phyloP scores from a whole-genome alignment of 139 green algal species.

The Chlorella sp. region DNA sequence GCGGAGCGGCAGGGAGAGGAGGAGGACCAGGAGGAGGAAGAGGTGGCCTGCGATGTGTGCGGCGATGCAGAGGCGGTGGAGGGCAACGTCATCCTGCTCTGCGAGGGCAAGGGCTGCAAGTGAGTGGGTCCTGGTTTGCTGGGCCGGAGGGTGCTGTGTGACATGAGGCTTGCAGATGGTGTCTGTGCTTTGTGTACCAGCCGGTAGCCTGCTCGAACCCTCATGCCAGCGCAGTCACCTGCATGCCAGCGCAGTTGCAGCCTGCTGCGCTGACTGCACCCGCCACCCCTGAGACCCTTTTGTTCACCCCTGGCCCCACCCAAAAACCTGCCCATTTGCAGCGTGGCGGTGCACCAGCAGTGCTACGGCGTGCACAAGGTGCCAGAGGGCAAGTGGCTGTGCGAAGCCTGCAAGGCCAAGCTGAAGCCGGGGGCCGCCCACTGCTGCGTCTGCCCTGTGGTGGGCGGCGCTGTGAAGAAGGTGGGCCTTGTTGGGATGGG shows the following conservation, averaged over 20 bases:
- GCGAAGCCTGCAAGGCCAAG: conserved; percentile 43
- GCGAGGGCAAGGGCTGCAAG: conserved; percentile 50
- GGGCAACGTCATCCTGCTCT: conserved; percentile 57
- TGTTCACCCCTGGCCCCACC: neutral
- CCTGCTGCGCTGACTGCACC: no score
- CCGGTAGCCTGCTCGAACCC: no score
- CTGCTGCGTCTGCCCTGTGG: conserved; percentile 49
- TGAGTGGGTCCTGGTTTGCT: no score
- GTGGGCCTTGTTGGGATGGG: no score
- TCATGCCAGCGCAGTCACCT: neutral
- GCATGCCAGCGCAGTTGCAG: no score
- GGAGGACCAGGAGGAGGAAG: conserved; percentile 12
- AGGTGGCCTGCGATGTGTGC: conserved; percentile 47
- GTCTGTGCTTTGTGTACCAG: neutral
- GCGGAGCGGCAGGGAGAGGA: neutral
- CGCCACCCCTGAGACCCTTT: no score
- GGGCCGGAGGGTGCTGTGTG: no score
- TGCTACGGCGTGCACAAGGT: conserved; percentile 52
- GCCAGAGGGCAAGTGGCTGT: conserved; percentile 50
- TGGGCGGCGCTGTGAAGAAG: conserved; percentile 40
- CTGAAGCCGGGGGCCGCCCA: conserved; percentile 32
- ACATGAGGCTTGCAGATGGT: no score
- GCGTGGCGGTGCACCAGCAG: conserved; percentile 48
- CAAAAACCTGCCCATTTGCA: neutral
- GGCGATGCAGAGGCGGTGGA: conserved; percentile 38